phyloP scores from a whole-genome alignment of 306 rosid species.

The Carpinus viminea region DNA sequence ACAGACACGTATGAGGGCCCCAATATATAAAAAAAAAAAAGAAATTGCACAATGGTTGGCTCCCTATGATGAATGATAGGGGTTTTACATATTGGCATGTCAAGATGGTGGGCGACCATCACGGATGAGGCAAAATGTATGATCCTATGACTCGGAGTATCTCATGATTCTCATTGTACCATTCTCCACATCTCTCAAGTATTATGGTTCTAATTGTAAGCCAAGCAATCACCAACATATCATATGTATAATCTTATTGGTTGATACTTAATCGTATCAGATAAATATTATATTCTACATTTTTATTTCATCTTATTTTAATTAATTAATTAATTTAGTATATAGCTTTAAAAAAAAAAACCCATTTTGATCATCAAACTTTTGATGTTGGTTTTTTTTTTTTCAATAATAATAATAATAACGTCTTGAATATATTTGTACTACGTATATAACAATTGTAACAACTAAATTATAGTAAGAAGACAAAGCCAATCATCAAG shows the following conservation, averaged over 20 bases:
- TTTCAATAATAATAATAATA: background rate
- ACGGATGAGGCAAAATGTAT: background rate
- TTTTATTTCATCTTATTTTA: no score
- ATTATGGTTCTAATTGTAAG: background rate
- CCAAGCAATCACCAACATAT: background rate
- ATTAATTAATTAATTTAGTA: no score
- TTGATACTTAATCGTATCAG: background rate
- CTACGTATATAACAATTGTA: background rate
- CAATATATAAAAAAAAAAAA: conserved; percentile 19
- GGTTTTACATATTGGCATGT: conserved; percentile 9
- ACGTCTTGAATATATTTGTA: background rate
- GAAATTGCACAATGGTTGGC: conserved; percentile 31
- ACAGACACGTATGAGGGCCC: conserved; percentile 37
- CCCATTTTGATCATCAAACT: no score
- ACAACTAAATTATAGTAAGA: background rate
- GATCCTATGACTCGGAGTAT: background rate
- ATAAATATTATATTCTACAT: no score
- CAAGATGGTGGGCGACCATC: conserved; percentile 1
- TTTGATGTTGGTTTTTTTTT: background rate
- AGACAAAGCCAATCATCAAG: background rate
- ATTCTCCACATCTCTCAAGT: background rate
- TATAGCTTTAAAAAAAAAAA: no score
- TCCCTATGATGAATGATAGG: conserved; percentile 30
- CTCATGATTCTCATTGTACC: background rate
- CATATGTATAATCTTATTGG: background rate